Base-by-base conservation (phyloP, 345 rosid species). In the Iberis pinnata region DNA sequence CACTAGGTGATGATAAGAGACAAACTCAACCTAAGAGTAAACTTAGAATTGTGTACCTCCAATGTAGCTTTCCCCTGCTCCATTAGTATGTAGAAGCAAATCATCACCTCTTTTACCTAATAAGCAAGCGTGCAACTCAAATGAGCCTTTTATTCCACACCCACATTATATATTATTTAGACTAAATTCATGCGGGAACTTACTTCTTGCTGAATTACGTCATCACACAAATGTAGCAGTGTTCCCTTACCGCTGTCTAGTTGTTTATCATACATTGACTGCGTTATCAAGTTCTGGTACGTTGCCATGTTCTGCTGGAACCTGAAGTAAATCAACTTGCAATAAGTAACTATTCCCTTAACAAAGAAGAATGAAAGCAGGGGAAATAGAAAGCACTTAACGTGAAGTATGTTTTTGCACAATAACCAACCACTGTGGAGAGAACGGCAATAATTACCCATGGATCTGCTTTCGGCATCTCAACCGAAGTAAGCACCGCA, bases 381-480 rank as follows among this genome's bases (percentile, higher is more conserved):
- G 15, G 14, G 15, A 13, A 26, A 43, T 9, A 32, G 27, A 43
- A 60, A 69, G 57, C 58, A 76, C 82, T 77, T 74, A 59, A 92
- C 97, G 98, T 88, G 83, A 92, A 92, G 73, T 92, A 92, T 65
- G 90, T 92, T 76, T 92, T 92, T 6, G 88, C 98, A 73, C 87
- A 76, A 68, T 92, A 92, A 61, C 97, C 98, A 59, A 92, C 50
- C 73, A 92, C 90, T 3, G 98, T 78, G 49, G 98, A 85, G 29
- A 90, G 67, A 54, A 90, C 53, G 35, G 98, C 98, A 61, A 80
- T 54, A 49, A 82, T 82, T 65, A 92, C 97, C 93, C 89, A 81
- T 17, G 83, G 75, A 72, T 92, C 96, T 43, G 81, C 83, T 61
- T 76, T 83, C 35, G 93, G 90, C 81, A 69, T 77, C 58, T 83